Evolutionary conservation across 495 filamentous ascomycete genomes (phyloP), one percentile per base, ranked within the genome.

Genomic region (Pyrenula massariospora): DNA sequence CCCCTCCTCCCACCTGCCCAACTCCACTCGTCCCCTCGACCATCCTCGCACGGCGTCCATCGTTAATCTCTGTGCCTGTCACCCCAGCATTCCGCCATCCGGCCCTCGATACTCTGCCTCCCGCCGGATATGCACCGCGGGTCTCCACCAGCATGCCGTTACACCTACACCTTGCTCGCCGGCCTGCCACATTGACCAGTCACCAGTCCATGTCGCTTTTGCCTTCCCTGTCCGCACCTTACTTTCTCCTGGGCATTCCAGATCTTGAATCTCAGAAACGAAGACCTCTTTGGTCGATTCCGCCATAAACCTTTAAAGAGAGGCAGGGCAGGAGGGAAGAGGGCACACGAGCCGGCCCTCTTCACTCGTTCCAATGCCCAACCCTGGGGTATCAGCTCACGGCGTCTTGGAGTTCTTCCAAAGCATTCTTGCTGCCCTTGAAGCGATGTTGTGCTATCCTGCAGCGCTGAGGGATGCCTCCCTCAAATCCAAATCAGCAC

Each of bases 381-480:
- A 42, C 5, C 31, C 15, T 42, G 8, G 31, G 5, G 31, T 42
- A 15, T 42, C 31, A 15, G 31, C 31, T 5, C 31, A 15, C 31
- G 31, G 31, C 31, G 68, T 77, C 70, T 72, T 78, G 66, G 72
- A 79, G 60, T 66, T 82, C 53, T 82, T 81, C 66, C 70, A 76
- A 50, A 74, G 77, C 60, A 65, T 81, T 42, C 66, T 78, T 20
- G 63, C 73, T 22, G 77, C 75, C 20, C 62, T 78, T 42, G 76
- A 78, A 54, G 70, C 71, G 59, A 75, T 79, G 69, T 64, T 73
- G 24, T 72, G 81, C 62, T 72, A 81, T 24, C 73, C 77, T 8
- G 75, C 77, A 19, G 59, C 80, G 24, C 72, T 80, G 58, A 73
- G 69, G 31, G 69, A 66, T 42, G 57, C 68, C 22, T 66, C 68